These are phyloP conservation scores for Alternaria longipes DNA, from an alignment of 2,329 filamentous ascomycete species.

Conservation along the genomic window DNA sequence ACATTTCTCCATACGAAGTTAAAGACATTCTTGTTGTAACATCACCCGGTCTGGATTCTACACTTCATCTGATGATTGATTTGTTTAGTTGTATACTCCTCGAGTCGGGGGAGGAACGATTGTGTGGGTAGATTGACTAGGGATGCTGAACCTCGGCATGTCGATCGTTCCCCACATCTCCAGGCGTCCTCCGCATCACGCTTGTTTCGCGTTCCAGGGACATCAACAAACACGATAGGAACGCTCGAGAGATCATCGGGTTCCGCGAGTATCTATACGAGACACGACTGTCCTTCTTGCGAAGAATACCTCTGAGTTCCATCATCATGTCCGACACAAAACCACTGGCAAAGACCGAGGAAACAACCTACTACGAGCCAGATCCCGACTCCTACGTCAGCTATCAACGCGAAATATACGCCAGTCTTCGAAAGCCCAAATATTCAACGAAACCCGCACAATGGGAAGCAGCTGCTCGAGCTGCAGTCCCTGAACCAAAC, in stretches of 20 bases:
- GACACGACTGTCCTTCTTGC: neutral
- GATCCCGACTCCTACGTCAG: neutral
- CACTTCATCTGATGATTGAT: neutral
- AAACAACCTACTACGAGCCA: neutral
- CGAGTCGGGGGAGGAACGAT: neutral
- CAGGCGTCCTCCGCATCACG: neutral
- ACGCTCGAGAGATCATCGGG: neutral
- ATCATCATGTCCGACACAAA: neutral
- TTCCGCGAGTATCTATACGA: neutral
- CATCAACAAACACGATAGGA: neutral
- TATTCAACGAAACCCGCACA: neutral
- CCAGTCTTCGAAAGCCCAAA: neutral
- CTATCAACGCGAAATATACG: neutral
- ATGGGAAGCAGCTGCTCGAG: neutral
- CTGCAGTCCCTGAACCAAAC: neutral
- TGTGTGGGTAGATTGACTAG: neutral
- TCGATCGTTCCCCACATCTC: neutral
- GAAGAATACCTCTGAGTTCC: neutral
- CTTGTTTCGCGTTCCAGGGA: neutral
- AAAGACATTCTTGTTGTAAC: neutral
- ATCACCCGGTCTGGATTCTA: too few species aligned
- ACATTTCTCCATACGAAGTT: neutral
- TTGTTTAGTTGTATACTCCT: neutral
- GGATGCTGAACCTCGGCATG: neutral
- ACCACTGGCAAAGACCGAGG: neutral